Evolutionary conservation across 169 alveolate genomes (phyloP), one percentile per base, ranked within the genome.

Genomic region (Plasmodium reichenowi): DNA sequence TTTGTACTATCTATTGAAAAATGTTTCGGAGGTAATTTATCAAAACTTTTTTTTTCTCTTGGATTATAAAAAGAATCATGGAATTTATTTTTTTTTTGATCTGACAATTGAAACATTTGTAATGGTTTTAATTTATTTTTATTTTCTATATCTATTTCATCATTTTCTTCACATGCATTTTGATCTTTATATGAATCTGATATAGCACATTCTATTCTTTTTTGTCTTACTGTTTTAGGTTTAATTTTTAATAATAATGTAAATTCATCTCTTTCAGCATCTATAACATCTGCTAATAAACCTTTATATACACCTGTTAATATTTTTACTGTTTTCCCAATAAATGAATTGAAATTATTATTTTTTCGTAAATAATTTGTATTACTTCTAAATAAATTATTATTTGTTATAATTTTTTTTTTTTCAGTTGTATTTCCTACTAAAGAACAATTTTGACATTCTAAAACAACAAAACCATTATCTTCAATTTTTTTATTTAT

Each of bases 311-410:
- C 80, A 15, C 96, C 96, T n/a, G 91, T 88, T 52, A 94, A 87
- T 1, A 94, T 94, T 67, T 94, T 94, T 0, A 94, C 96, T 0
- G 96, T 94, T 73, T 94, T 94, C 45, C 96, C 96, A 62, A 94
- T 78, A 68, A 93, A 89, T 7, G 94, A 88, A 13, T 85, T 73
- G 50, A 68, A 72, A 13, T 67, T 75, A 43, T 64, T 73, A 32
- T 63, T 58, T 45, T 68, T 60, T 29, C 62, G 5, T 38, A 38
- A 5, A 56, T 17, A 56, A n/a, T 45, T 56, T 32, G 54, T 86
- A 68, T 76, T 83, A 43, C 88, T 63, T 56, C 88, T 48, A 52
- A 83, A 83, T 2, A 83, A 32, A 58, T 83, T 83, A 70, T 71
- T 58, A 56, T 71, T 43, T 3, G 86, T 71, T n/a, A 83, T 60